phyloP scores from a whole-genome alignment of 2,329 filamentous ascomycete genomes.

The Metarhizium robertsii region DNA sequence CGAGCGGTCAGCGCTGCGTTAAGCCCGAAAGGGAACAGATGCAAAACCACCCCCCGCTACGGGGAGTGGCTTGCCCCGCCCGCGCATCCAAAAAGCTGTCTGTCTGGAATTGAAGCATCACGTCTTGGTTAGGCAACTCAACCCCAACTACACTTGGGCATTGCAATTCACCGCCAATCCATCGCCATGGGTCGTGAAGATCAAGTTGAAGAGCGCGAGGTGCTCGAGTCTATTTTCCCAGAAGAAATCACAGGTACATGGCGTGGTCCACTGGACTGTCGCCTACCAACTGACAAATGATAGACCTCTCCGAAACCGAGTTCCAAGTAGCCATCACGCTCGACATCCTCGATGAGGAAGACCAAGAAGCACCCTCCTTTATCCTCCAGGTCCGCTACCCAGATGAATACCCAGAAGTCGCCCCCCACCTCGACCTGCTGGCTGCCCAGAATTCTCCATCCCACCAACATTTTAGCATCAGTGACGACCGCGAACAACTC shows the following conservation, averaged over 20 bases:
- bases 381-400: constrained; percentile 82
- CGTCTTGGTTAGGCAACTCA: neutral
- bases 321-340: constrained; percentile 81
- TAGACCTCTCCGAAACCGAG: constrained; percentile 84
- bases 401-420: constrained; percentile 80
- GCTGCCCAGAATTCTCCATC: constrained; percentile 59
- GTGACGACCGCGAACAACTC: constrained; percentile 67
- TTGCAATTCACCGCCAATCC: neutral
- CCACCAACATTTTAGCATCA: constrained; percentile 68
- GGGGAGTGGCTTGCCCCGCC: constrained; percentile 3
- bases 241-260: constrained; percentile 82
- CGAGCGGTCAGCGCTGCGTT: constrained; percentile 24
- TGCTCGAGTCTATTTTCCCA: constrained; percentile 95
- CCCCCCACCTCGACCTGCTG: constrained; percentile 72
- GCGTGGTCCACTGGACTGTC: neutral
- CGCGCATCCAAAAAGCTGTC: neutral
- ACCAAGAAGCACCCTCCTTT: constrained; percentile 58
- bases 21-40: constrained; percentile 12
- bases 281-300: neutral
- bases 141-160: neutral
- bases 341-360: constrained; percentile 59
- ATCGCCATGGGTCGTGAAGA: constrained; percentile 64
- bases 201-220: constrained; percentile 90
- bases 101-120: neutral
- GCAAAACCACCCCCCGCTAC: constrained; percentile 14